Conservation (phyloP, 179 eudicot species). For the Spinacia oleracea region DNA sequence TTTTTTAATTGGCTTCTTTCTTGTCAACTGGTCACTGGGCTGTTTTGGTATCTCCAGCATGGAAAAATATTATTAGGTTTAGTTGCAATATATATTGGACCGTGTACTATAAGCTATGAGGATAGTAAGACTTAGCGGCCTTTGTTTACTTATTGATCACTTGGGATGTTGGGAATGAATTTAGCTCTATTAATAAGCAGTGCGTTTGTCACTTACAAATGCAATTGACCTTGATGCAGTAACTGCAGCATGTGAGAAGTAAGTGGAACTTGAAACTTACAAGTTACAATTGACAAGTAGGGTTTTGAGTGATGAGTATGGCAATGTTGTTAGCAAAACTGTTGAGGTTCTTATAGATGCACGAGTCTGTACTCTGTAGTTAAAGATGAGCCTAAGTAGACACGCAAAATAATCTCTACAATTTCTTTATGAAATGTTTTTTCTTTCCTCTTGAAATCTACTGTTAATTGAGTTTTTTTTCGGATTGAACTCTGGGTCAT, state of each 20-base stretch:
- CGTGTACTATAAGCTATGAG: background rate
- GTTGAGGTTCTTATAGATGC: background rate
- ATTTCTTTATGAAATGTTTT: background rate
- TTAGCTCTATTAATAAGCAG: background rate
- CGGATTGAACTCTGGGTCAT: background rate
- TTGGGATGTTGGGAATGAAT: background rate
- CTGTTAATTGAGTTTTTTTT: background rate
- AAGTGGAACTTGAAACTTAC: background rate
- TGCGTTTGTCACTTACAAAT: background rate
- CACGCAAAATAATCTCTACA: background rate
- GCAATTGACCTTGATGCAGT: background rate
- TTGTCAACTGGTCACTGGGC: background rate
- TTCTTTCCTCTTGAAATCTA: background rate
- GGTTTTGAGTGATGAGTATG: background rate
- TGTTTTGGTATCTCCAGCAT: no score
- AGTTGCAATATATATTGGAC: background rate
- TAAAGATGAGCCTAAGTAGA: background rate
- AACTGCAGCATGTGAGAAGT: background rate
- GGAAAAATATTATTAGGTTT: no score
- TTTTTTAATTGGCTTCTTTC: background rate
- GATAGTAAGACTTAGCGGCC: background rate
- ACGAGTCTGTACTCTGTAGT: background rate
- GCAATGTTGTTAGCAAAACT: background rate
- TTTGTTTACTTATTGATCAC: background rate
- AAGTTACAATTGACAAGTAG: background rate